A percentile compares a stretch with the other conserved stretches of the same genome.
Evolutionary conservation across 306 rosid species (phyloP).

Genomic region (Medicago lupulina): DNA sequence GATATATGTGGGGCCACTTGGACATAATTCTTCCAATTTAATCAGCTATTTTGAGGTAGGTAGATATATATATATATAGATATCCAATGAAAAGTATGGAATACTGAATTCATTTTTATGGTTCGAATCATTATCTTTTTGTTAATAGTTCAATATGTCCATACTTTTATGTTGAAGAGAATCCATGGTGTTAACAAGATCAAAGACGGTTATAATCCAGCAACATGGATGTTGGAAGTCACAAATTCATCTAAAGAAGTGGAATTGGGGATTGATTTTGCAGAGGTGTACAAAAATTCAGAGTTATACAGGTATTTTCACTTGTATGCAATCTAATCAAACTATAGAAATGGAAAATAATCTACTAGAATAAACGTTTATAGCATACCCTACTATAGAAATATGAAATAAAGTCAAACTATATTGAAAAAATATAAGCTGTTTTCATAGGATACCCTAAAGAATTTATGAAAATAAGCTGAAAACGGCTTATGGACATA

Average conservation of each 20-base stretch:
- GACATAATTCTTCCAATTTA: constrained; percentile 54
- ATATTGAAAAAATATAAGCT: too few relatives aligned
- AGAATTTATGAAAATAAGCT: too few relatives aligned
- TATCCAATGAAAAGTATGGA: constrained; percentile 3
- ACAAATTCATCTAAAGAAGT: constrained; percentile 48
- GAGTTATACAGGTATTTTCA: constrained; percentile 54
- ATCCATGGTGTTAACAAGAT: constrained; percentile 53
- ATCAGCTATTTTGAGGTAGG: constrained; percentile 57
- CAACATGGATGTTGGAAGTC: constrained; percentile 64
- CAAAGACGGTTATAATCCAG: constrained; percentile 58
- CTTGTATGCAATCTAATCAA: not conserved
- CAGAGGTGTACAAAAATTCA: constrained; percentile 50
- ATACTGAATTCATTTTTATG: constrained; percentile 6
- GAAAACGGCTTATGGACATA: too few relatives aligned
- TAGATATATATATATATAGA: not conserved
- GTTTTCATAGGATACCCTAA: too few relatives aligned
- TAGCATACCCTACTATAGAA: too few relatives aligned
- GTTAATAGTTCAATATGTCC: not conserved
- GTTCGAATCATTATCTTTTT: not conserved
- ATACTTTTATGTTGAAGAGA: constrained; percentile 48
- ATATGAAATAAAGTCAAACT: too few relatives aligned
- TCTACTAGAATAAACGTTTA: not conserved
- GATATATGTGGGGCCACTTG: constrained; percentile 59
- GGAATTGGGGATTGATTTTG: constrained; percentile 53
- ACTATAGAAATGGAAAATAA: constrained; percentile 10